A percentile compares a stretch with the other conserved stretches of the same genome.
phyloP scores from a whole-genome alignment of 1,284 basidiomycete genomes.

The Leccinum subfulvum region DNA sequence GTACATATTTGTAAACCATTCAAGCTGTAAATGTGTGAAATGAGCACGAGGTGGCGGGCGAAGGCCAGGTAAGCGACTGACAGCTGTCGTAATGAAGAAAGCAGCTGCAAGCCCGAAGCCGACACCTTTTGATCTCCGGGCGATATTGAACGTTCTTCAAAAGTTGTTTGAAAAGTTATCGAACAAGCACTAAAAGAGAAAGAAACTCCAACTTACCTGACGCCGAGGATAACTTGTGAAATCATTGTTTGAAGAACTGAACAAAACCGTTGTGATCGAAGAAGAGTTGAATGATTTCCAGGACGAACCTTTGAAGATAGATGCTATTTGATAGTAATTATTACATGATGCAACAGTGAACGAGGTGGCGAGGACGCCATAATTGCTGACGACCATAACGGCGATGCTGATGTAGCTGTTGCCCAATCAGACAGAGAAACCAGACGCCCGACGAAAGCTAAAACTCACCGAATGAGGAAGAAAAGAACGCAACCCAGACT shows the following conservation, averaged over 20 bases:
- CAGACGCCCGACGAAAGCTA: background rate
- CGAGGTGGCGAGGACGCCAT: conserved; percentile 37
- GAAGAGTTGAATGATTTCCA: background rate
- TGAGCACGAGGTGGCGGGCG: background rate
- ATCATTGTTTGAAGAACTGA: conserved; percentile 35
- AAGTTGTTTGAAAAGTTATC: background rate
- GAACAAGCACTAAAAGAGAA: background rate
- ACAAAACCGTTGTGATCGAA: background rate
- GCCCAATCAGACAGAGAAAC: conserved; percentile 12
- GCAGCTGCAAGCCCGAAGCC: conserved; percentile 21
- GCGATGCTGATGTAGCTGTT: conserved; percentile 39
- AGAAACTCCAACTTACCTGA: conserved; percentile 20
- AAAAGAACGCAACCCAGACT: conserved; percentile 38
- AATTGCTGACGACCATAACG: conserved; percentile 38
- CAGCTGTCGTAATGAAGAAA: conserved; percentile 22
- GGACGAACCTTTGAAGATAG: conserved; percentile 36
- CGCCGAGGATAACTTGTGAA: conserved; percentile 35
- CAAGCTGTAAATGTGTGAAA: conserved; percentile 14
- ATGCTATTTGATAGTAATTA: conserved; percentile 30
- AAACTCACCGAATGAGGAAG: conserved; percentile 37
- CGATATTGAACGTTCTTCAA: conserved; percentile 35
- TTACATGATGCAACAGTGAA: conserved; percentile 32
- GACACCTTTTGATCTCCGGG: conserved; percentile 25
- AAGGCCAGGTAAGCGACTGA: conserved; percentile 8
- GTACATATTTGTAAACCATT: conserved; percentile 35